Conservation (phyloP, 2,329 filamentous ascomycete species). For the Fusarium nematophilum region DNA sequence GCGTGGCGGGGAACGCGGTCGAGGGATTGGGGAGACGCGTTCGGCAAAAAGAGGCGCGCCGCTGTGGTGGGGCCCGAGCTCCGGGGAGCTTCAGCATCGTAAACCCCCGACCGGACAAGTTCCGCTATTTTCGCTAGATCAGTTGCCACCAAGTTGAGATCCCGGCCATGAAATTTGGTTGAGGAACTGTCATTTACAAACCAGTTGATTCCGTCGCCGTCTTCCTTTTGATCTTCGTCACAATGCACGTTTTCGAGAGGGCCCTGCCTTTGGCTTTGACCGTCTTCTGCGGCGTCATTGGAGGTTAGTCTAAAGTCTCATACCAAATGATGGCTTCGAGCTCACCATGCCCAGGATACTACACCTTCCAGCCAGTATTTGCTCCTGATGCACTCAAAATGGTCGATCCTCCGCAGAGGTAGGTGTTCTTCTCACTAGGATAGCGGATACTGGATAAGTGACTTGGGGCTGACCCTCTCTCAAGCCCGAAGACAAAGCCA, state of each 20-base stretch:
- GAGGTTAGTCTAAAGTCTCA: constrained; percentile 44
- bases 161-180: neutral
- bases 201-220: neutral
- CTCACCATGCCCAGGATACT: constrained; percentile 45
- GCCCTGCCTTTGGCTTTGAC: constrained; percentile 51
- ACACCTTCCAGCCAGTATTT: constrained; percentile 53
- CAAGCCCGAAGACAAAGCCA: constrained; percentile 22
- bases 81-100: constrained; percentile 9
- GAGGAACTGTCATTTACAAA: neutral
- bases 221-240: neutral
- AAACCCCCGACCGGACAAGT: neutral
- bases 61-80: constrained; percentile 23
- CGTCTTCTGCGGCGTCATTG: constrained; percentile 51
- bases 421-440: neutral
- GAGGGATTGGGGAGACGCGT: constrained; percentile 43
- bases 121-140: constrained; percentile 18
- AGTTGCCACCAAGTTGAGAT: constrained; percentile 5
- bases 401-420: constrained; percentile 24
- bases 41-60: constrained; percentile 23
- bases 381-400: constrained; percentile 36
- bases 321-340: neutral
- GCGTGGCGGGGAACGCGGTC: constrained; percentile 44
- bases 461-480: neutral
- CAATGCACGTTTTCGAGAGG: constrained; percentile 51
- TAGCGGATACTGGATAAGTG: too few relatives aligned